Conservation (phyloP, 1,284 basidiomycete genomes). For the Pseudozyma hubeiensis region DNA sequence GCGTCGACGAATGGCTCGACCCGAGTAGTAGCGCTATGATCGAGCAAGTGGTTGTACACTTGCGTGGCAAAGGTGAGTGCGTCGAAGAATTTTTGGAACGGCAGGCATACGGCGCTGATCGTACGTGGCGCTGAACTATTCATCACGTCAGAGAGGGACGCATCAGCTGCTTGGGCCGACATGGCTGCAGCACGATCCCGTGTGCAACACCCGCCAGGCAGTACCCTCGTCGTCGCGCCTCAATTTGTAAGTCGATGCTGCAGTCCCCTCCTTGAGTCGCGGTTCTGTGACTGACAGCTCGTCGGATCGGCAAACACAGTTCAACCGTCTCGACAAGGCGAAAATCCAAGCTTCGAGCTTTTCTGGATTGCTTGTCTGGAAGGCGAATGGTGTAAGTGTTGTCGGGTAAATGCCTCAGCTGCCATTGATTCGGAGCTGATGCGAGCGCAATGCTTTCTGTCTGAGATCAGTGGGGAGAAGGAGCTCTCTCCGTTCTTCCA, state of each 20-base stretch:
- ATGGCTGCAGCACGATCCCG: constrained; percentile 11
- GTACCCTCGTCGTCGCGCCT: constrained; percentile 13
- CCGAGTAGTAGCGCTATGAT: not conserved
- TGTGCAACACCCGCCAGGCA: not conserved
- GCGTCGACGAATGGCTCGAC: constrained; percentile 1
- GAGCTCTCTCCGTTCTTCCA: constrained; percentile 1
- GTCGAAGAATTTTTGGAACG: too few relatives aligned
- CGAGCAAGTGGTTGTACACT: constrained; percentile 22
- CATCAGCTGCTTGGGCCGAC: constrained; percentile 8
- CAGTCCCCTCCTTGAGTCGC: too few relatives aligned
- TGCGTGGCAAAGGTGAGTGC: constrained; percentile 29
- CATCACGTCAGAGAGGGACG: constrained; percentile 19
- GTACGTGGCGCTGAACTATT: too few relatives aligned
- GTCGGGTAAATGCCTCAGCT: too few relatives aligned
- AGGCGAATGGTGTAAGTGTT: constrained; percentile 39
- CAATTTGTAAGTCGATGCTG: constrained; percentile 19
- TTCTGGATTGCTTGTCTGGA: constrained; percentile 31
- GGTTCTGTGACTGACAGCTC: too few relatives aligned
- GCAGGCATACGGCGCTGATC: too few relatives aligned
- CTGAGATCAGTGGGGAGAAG: constrained; percentile 47
- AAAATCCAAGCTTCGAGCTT: not conserved
- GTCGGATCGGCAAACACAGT: too few relatives aligned
- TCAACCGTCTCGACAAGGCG: constrained; percentile 47
- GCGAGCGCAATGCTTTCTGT: not conserved
- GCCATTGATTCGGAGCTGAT: not conserved